phyloP scores from a whole-genome alignment of 768 basidiomycete species.

The Psilocybe cubensis region DNA sequence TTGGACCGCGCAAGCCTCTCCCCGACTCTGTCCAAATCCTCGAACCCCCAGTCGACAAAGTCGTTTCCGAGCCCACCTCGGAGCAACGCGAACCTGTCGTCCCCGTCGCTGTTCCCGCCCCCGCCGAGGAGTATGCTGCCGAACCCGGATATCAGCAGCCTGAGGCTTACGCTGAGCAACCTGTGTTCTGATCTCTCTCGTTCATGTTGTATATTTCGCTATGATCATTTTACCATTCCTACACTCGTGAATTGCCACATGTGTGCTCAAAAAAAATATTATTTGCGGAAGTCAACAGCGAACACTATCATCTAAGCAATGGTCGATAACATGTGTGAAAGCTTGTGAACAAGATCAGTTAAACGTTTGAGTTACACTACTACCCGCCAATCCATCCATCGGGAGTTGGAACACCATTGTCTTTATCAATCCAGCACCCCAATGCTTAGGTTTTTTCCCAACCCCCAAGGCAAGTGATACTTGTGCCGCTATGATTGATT shows the following conservation, averaged over 20 bases:
- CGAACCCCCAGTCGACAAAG: slow-evolving; percentile 91
- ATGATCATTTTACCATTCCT: slow-evolving; percentile 13
- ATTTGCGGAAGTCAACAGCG: neutral
- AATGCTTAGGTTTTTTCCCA: slow-evolving; percentile 27
- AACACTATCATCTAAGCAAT: neutral
- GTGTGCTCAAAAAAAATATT: neutral
- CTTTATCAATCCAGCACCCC: slow-evolving; percentile 27
- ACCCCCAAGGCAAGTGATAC: slow-evolving; percentile 37
- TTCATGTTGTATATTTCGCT: slow-evolving; percentile 17
- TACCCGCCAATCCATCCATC: slow-evolving; percentile 50
- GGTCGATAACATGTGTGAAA: neutral
- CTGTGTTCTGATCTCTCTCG: slow-evolving; percentile 55
- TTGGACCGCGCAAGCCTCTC: slow-evolving; percentile 90
- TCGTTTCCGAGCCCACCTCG: slow-evolving; percentile 85
- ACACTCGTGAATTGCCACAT: slow-evolving; percentile 9
- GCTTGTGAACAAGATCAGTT: slow-evolving; percentile 1
- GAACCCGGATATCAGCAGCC: slow-evolving; percentile 44
- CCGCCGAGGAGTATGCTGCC: slow-evolving; percentile 58
- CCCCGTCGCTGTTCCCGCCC: slow-evolving; percentile 49
- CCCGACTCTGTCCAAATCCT: slow-evolving; percentile 92
- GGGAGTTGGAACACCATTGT: slow-evolving; percentile 46
- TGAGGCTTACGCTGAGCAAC: slow-evolving; percentile 46
- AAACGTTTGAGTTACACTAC: slow-evolving; percentile 39
- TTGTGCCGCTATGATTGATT: slow-evolving; percentile 41
- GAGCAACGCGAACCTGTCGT: slow-evolving; percentile 81